These are phyloP conservation scores for Excoecaria agallocha DNA, from an alignment of 345 rosid genomes.

Conservation along the genomic window DNA sequence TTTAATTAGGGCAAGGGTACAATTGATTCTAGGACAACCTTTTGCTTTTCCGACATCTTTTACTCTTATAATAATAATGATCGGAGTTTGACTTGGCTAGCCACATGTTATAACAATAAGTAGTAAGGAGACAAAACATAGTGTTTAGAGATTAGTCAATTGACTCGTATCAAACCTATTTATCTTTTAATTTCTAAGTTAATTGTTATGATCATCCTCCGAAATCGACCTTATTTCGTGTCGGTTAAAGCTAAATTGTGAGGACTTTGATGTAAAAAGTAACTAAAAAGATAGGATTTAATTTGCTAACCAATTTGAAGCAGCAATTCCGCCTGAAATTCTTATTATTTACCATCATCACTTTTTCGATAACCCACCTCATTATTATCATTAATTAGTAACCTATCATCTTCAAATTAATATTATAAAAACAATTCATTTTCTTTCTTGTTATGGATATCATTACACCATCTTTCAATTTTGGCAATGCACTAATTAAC, in stretches of 20 bases:
- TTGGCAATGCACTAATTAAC: too few relatives aligned
- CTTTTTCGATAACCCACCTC: too few relatives aligned
- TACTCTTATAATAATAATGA: neutral
- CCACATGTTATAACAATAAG: neutral
- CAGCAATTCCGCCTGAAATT: neutral
- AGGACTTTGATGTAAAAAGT: neutral
- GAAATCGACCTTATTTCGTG: neutral
- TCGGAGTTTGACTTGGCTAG: conserved; percentile 15
- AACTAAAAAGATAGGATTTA: neutral
- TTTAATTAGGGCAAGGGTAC: too few relatives aligned
- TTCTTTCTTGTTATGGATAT: too few relatives aligned
- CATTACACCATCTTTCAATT: too few relatives aligned
- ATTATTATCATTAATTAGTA: too few relatives aligned
- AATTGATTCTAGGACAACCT: neutral
- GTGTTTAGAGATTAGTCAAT: neutral
- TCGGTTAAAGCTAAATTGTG: neutral
- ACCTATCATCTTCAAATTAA: too few relatives aligned
- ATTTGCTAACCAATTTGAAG: neutral
- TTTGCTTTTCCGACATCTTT: neutral
- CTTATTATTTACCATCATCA: too few relatives aligned
- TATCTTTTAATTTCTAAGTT: neutral
- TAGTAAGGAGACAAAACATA: neutral
- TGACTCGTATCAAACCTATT: neutral
- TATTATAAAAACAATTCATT: too few relatives aligned
- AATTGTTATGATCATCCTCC: too few relatives aligned